Evolutionary conservation across 805 yeast genomes (phyloP), one percentile per base, ranked within the genome.

Genomic region (Teunomyces tritomae): DNA sequence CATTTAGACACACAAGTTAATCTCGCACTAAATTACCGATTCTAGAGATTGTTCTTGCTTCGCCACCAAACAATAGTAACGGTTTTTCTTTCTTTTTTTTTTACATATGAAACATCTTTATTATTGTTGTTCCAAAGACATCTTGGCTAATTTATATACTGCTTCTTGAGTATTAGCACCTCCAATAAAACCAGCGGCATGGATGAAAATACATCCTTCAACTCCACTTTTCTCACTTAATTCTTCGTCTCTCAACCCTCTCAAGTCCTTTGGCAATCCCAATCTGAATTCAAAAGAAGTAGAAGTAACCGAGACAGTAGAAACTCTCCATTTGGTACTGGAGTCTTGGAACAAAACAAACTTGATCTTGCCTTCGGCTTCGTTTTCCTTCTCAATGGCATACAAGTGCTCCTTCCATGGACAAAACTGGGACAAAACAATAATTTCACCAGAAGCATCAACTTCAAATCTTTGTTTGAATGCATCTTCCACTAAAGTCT

Each of bases 171-270:
- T 78, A 61, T 83, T 76, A 48, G 92, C 89, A 46, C 99, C 99
- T 39, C 99, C 99, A 60, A 94, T 94, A 69, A 94, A 94, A 0
- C 99, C 98, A 36, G 96, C 88, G 39, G 98, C 97, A 59, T 94
- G 99, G 49, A 94, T 83, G 62, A 94, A 94, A 16, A 91, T 82
- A 63, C 97, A 88, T 7, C 88, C 96, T 28, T 80, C 83, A 47
- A 94, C 80, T n/a, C 96, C 97, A 30, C 89, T 74, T 55, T 78
- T 71, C 54, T 82, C 73, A 55, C 87, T 80, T 56, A 94, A 77
- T 34, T 76, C 87, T 28, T 87, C 92, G 63, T 94, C 99, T 64
- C 99, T 83, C 41, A 91, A 71, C n/a, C 99, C 99, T 73, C 99
- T 82, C 89, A 96, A 87, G 14, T 82, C 78, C 65, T 87, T 94